These are phyloP conservation scores for Sambucus nigra DNA, from an alignment of 129 eudicot species.

Conservation along the genomic window DNA sequence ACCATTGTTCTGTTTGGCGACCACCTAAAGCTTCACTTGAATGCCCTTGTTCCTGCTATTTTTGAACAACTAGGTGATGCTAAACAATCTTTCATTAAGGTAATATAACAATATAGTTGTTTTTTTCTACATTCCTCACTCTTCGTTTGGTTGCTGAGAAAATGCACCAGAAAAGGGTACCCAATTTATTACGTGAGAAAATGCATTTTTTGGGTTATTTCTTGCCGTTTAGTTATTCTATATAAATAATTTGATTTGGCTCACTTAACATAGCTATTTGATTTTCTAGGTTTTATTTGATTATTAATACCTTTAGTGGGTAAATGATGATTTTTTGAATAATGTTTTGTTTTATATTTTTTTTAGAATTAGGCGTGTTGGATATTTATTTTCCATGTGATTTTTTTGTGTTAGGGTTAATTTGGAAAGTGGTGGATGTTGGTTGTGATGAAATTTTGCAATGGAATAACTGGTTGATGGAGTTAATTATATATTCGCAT, in stretches of 20 bases:
- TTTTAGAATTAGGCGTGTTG: neutral
- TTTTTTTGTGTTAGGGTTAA: neutral
- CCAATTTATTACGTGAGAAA: neutral
- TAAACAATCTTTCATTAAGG: constrained; percentile 20
- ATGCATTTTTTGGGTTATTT: neutral
- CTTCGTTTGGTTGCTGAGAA: neutral
- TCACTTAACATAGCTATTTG: neutral
- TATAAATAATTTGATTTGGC: neutral
- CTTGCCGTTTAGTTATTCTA: neutral
- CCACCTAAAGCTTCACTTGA: too few relatives aligned
- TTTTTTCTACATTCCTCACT: neutral
- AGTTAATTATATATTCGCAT: constrained; percentile 26
- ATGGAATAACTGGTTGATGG: constrained; percentile 73
- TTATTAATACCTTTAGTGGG: neutral
- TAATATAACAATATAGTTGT: constrained; percentile 1
- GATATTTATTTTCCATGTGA: neutral
- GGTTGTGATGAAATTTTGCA: constrained; percentile 3
- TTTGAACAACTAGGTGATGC: too few relatives aligned
- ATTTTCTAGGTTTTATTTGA: neutral
- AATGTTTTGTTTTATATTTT: too few relatives aligned
- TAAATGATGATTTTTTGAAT: too few relatives aligned
- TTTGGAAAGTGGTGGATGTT: constrained; percentile 8
- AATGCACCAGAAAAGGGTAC: neutral
- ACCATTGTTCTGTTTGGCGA: too few relatives aligned
- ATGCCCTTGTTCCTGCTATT: too few relatives aligned